Evolutionary conservation across 768 basidiomycete genomes (phyloP), one percentile per base, ranked within the genome.

Genomic region (Boletus reticulatus): DNA sequence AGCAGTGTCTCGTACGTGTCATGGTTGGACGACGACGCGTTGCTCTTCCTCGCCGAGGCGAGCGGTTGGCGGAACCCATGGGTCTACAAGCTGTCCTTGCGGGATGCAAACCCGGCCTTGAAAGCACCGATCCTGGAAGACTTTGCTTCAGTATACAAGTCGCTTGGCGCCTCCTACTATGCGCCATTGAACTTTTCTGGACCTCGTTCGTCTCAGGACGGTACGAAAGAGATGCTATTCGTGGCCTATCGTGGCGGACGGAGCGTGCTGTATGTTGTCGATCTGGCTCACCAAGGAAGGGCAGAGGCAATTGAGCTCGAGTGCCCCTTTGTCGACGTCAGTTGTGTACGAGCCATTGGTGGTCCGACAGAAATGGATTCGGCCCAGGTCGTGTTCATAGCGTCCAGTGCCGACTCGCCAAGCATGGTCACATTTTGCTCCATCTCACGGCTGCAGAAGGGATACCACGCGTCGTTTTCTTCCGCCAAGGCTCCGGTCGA

Each of bases 41-140:
- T 53, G 27, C 38, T 53, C 14, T 53, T 53, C 37, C 52, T 53
- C 16, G 52, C 52, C 4, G 52, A 53, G 37, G 27, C 52, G 27
- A 53, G 52, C 16, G 52, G 52, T 6, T 53, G 44, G 52, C 52
- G 52, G 37, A 53, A 53, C 37, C 52, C 52, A 8, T 53, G 52
- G 52, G 14, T 53, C 6, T 53, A 46, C 37, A 46, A 29, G 19
- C 34, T 46, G 27, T 46, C 52, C 13, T 24, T n/a, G 37, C 24
- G 10, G 44, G 22, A 53, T 13, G 52, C 52, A 7, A 29, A 32
- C 31, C 44, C 52, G 2, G 44, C 39, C 44, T 41, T 53, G 44
- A 41, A 47, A 17, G 44, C 20, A 6, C 52, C 52, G 3, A 37
- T 47, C 7, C 52, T 32, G 19, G 38, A 53, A 24, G 52, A 47